Evolutionary conservation across 768 basidiomycete species (phyloP), one percentile per base, ranked within the genome.

Genomic region (Termitomyces sp.): DNA sequence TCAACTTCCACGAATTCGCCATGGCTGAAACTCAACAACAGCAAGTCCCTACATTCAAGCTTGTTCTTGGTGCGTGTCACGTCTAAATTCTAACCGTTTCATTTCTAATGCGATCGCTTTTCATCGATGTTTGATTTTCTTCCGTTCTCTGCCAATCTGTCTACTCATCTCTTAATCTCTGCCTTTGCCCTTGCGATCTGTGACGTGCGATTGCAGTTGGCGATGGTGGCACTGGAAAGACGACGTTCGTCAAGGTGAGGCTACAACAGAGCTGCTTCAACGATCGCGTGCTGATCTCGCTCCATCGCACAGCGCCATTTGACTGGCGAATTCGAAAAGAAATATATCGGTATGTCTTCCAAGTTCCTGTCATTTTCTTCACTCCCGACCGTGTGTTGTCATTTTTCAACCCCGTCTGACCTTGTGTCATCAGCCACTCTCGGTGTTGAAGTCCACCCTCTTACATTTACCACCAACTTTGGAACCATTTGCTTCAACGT

Each of bases 241-340:
- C 95, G 56, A 98, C 94, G 50, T 98, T 97, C 73, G 94, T 98
- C 79, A 98, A 98, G 85, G 92, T 93, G 64, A 62, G 74, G 68
- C 53, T 44, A 39, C 48, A 32, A 59, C 62, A 61, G 59, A 59
- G 47, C 43, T 56, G n/a, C 36, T 46, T 61, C 60, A 63, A 58
- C 63, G 79, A 86, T 87, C 82, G 74, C 65, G 68, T 76, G 58
- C 79, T 85, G 83, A 88, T 86, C 75, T 65, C 58, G 36, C 31
- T 48, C 53, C 39, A 60, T 67, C 64, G 60, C 65, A 41, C 67
- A 93, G 92, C 92, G 94, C 72, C 95, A 98, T 76, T 86, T 96
- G 84, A 97, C 94, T 61, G 96, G 96, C 70, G 96, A 98, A 84
- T 98, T 99, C 72, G 96, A 99, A 79, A 99, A 99, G 85, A 99